phyloP scores from a whole-genome alignment of 1,284 basidiomycete species.

The Austroboletus niveus region DNA sequence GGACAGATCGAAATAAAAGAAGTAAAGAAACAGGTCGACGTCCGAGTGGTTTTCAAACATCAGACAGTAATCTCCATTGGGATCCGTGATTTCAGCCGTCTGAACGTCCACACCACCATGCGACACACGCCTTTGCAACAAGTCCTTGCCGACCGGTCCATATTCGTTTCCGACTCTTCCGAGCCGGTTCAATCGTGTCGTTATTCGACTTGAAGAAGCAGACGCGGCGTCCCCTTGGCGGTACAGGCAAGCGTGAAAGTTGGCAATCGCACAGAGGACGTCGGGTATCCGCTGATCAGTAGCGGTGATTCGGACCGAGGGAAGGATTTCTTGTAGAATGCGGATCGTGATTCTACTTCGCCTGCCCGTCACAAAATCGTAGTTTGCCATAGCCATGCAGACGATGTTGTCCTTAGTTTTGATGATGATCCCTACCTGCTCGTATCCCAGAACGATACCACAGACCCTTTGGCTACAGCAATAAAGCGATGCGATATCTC shows the following conservation, averaged over 20 bases:
- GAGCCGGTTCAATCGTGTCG: conserved; percentile 9
- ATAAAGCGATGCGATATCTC: background rate
- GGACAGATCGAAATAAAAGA: conserved; percentile 26
- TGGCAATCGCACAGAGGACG: conserved; percentile 13
- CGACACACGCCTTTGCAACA: conserved; percentile 9
- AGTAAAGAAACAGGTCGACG: conserved; percentile 22
- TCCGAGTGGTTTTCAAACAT: conserved; percentile 20
- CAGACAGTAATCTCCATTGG: conserved; percentile 17
- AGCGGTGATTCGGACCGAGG: conserved; percentile 6
- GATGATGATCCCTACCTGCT: background rate
- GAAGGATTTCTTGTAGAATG: background rate
- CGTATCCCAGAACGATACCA: background rate
- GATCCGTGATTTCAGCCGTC: conserved; percentile 10
- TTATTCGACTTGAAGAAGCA: conserved; percentile 14
- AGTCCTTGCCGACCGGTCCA: conserved; percentile 10
- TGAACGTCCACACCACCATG: conserved; percentile 5
- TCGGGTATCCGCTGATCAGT: background rate
- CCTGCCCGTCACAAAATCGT: background rate
- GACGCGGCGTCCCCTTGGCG: conserved; percentile 7
- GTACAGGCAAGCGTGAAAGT: too few relatives aligned
- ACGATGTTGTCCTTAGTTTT: background rate
- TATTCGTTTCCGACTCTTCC: background rate
- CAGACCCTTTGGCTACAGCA: background rate
- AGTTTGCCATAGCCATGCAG: background rate
- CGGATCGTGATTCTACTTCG: background rate